Conservation (phyloP, 352 stramenopile species). For the Globisporangium spiculum region DNA sequence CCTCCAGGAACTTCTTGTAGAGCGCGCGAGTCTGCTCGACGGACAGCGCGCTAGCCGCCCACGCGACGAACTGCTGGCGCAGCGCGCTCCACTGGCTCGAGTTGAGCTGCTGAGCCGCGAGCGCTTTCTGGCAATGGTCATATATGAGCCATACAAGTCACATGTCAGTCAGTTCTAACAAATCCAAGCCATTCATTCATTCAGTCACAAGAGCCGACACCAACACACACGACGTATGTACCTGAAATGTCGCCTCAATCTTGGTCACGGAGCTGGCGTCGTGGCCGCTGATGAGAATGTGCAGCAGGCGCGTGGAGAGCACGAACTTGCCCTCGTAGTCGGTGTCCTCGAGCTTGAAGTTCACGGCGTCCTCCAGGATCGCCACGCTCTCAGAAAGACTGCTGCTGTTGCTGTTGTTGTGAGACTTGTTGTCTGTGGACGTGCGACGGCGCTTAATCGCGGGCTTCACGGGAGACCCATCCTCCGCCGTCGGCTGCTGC, state of each 20-base stretch:
- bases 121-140: conserved; percentile 28
- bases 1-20: conserved; percentile 71
- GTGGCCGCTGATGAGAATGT: conserved; percentile 44
- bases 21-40: conserved; percentile 39
- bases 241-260: conserved; percentile 51
- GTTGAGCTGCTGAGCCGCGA: conserved; percentile 39
- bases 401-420: conserved; percentile 15
- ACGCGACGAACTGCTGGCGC: conserved; percentile 66
- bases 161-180: neutral
- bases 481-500: conserved; percentile 25
- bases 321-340: conserved; percentile 48
- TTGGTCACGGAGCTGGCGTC: conserved; percentile 13
- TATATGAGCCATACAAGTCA: neutral
- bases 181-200: neutral
- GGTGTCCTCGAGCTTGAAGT: conserved; percentile 28
- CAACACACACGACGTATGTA: conserved; percentile 6
- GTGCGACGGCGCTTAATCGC: conserved; percentile 57
- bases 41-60: conserved; percentile 34
- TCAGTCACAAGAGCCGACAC: neutral
- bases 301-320: conserved; percentile 47
- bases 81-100: conserved; percentile 55
- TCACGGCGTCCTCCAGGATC: conserved; percentile 49
- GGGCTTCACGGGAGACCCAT: conserved; percentile 17
- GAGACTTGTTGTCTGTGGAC: conserved; percentile 25
- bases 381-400: conserved; percentile 34